phyloP scores from a whole-genome alignment of 805 yeast species.

The Tetrapisispora namnaoensis region DNA sequence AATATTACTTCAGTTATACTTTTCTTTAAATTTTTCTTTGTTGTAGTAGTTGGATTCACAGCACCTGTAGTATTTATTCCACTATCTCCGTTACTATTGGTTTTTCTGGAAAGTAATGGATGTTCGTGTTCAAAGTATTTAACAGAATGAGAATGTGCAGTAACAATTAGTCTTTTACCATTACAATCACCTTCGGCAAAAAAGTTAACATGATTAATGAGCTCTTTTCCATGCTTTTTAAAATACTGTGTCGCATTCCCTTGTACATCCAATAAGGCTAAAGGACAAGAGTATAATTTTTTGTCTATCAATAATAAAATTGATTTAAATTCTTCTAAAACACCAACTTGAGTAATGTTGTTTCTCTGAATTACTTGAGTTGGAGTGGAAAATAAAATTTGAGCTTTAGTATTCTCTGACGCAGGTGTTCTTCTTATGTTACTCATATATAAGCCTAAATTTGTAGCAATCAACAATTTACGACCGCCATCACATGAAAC shows the following conservation, averaged over 20 bases:
- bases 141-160: conserved; percentile 73
- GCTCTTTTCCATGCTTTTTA: conserved; percentile 58
- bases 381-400: conserved; percentile 57
- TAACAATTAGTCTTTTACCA: conserved; percentile 80
- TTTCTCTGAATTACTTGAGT: conserved; percentile 61
- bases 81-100: not conserved
- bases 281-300: conserved; percentile 64
- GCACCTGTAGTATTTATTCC: not conserved
- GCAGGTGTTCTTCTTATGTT: conserved; percentile 41
- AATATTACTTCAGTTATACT: conserved; percentile 70
- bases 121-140: conserved; percentile 73
- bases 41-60: conserved; percentile 28
- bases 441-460: conserved; percentile 78
- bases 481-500: conserved; percentile 93
- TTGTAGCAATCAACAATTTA: conserved; percentile 83
- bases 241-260: conserved; percentile 34
- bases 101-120: conserved; percentile 37
- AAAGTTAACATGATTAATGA: conserved; percentile 79
- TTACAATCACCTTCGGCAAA: conserved; percentile 90
- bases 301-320: conserved; percentile 76
- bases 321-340: conserved; percentile 81
- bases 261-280: conserved; percentile 46
- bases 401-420: conserved; percentile 35
- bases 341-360: conserved; percentile 82
- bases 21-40: conserved; percentile 60